A percentile compares a stretch with the other conserved stretches of the same genome.
phyloP scores from a whole-genome alignment of 768 basidiomycete species.

The Hypholoma sublateritium region DNA sequence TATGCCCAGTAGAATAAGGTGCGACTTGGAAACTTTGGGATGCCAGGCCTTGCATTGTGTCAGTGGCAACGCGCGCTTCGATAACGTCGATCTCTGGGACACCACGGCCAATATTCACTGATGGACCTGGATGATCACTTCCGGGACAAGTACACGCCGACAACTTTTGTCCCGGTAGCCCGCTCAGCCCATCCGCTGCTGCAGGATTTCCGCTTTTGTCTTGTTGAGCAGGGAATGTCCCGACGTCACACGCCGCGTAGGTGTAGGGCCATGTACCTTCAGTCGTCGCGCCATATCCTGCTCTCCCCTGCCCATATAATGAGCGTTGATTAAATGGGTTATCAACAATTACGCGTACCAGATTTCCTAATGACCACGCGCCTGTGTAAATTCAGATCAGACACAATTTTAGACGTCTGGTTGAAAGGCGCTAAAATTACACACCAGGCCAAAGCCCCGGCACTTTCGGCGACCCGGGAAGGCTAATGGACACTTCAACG shows the following conservation, averaged over 20 bases:
- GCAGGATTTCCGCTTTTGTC: slow-evolving; percentile 58
- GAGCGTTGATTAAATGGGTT: neutral
- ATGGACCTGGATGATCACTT: slow-evolving; percentile 88
- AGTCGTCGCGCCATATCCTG: slow-evolving; percentile 88
- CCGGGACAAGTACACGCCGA: slow-evolving; percentile 88
- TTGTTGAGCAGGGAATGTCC: slow-evolving; percentile 85
- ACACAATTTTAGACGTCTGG: neutral
- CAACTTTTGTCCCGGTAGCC: slow-evolving; percentile 81
- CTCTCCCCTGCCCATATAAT: slow-evolving; percentile 54
- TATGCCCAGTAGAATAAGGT: slow-evolving; percentile 72
- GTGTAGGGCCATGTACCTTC: slow-evolving; percentile 89
- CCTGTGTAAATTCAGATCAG: slow-evolving; percentile 28
- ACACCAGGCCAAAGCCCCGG: slow-evolving; percentile 87
- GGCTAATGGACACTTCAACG: slow-evolving; percentile 77
- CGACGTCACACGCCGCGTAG: slow-evolving; percentile 83
- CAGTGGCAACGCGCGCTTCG: slow-evolving; percentile 73
- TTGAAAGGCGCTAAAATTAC: slow-evolving; percentile 10
- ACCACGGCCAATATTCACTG: slow-evolving; percentile 61
- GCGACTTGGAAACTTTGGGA: slow-evolving; percentile 84
- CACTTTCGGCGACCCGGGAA: slow-evolving; percentile 60
- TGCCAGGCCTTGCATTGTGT: slow-evolving; percentile 54
- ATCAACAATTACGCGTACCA: slow-evolving; percentile 34
- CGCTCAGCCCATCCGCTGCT: slow-evolving; percentile 64
- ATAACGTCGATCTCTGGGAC: slow-evolving; percentile 94
- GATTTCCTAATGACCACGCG: slow-evolving; percentile 79